Percentiles rank a stretch among this genome's conserved stretches.
These are phyloP conservation scores for Talaromyces atroroseus DNA, from an alignment of 2,329 filamentous ascomycete species.

Conservation along the genomic window DNA sequence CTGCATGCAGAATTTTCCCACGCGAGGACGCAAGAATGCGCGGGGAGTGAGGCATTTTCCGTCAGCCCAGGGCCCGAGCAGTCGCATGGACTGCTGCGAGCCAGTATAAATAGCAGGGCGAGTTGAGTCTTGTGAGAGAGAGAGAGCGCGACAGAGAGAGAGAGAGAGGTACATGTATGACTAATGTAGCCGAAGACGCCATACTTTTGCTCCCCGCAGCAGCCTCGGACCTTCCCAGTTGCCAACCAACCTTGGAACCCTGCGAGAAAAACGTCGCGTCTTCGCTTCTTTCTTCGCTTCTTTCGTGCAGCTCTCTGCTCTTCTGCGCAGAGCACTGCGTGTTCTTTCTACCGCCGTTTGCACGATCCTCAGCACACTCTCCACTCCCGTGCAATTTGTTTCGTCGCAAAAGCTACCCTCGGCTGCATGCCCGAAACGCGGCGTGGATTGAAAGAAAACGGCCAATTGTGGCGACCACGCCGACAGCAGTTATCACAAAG, in stretches of 20 bases:
- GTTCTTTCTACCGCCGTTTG: background rate
- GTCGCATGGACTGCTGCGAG: background rate
- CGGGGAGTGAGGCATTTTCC: background rate
- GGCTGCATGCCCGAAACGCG: background rate
- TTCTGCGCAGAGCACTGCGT: background rate
- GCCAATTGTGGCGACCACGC: background rate
- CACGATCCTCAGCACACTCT: background rate
- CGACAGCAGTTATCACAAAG: background rate
- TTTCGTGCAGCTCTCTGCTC: background rate
- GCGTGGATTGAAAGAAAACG: background rate
- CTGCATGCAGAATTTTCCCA: background rate
- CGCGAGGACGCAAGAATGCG: background rate
- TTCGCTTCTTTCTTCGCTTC: too few species aligned
- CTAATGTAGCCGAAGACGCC: background rate
- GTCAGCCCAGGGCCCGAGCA: background rate
- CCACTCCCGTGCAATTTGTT: background rate
- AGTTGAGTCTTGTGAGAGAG: too few species aligned
- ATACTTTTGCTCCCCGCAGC: background rate
- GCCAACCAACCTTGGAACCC: too few species aligned
- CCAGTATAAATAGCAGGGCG: too few species aligned
- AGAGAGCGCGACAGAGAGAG: background rate
- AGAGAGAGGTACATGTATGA: background rate
- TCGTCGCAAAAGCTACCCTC: background rate
- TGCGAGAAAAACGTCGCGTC: background rate
- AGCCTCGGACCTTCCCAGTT: background rate